Percentiles rank a stretch among this genome's conserved stretches.
Evolutionary conservation across 257 asterid species (phyloP).

Genomic region (Craterostigma plantagineum): DNA sequence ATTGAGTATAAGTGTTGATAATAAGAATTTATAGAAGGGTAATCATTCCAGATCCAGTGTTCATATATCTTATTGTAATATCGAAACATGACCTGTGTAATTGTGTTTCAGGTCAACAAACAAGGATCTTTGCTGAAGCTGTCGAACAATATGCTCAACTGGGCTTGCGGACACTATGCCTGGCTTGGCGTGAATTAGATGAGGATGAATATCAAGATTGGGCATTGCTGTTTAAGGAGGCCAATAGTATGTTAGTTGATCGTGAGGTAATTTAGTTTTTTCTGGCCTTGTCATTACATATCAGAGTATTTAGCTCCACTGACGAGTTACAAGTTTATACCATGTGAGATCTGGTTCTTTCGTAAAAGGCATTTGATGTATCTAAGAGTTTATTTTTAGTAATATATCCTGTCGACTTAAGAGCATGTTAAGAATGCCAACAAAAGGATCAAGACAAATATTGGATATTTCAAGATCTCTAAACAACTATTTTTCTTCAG

Average conservation of each 20-base stretch:
- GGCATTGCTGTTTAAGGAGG: conserved; percentile 86
- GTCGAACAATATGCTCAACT: conserved; percentile 91
- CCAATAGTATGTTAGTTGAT: conserved; percentile 81
- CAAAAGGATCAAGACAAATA: too few species aligned
- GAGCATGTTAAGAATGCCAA: too few species aligned
- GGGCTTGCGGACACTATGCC: conserved; percentile 89
- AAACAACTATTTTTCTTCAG: too few species aligned
- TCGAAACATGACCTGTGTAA: conserved; percentile 14
- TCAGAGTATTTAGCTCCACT: too few species aligned
- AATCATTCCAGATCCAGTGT: not conserved
- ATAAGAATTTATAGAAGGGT: not conserved
- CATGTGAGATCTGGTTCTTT: not conserved
- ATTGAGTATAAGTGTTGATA: too few species aligned
- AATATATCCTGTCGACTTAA: too few species aligned
- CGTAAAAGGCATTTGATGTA: not conserved
- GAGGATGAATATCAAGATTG: conserved; percentile 79
- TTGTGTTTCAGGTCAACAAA: conserved; percentile 65
- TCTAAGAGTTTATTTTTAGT: not conserved
- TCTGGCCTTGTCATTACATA: not conserved
- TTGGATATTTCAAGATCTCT: too few species aligned
- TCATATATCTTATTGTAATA: conserved; percentile 9
- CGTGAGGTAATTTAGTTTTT: conserved; percentile 68
- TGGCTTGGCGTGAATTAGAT: conserved; percentile 85
- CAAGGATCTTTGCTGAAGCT: conserved; percentile 60
- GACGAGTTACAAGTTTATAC: too few species aligned